Evolutionary conservation across 2,329 filamentous ascomycete species (phyloP).

Genomic region (Cercospora citrullina): DNA sequence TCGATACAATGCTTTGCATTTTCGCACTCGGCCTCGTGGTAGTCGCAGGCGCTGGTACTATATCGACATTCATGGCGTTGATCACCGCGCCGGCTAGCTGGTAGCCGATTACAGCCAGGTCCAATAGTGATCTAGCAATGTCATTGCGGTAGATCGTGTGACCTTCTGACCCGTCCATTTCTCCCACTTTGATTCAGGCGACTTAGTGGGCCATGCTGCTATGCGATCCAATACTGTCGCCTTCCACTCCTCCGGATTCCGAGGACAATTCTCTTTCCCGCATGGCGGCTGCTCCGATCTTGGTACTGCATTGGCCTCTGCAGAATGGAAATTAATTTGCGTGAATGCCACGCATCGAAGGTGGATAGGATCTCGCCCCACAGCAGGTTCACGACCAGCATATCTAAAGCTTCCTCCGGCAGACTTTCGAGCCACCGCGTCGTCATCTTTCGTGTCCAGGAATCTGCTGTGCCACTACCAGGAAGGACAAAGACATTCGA

Average conservation of each 20-base stretch:
- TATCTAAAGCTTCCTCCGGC: not conserved
- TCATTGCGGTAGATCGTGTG: not conserved
- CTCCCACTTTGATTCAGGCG: not conserved
- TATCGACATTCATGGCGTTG: not conserved
- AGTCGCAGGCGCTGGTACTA: not conserved
- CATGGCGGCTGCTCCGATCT: not conserved
- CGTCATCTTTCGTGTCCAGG: not conserved
- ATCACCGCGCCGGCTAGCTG: not conserved
- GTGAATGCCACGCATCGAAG: not conserved
- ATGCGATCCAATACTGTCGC: not conserved
- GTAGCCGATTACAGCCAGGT: not conserved
- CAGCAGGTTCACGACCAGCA: not conserved
- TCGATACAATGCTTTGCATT: not conserved
- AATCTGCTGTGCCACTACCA: not conserved
- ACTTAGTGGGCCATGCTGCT: not conserved
- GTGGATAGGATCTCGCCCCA: not conserved
- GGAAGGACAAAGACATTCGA: slow-evolving; percentile 2
- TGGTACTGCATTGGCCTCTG: not conserved
- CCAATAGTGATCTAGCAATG: slow-evolving; percentile 1
- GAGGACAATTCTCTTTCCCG: not conserved
- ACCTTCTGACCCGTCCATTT: not conserved
- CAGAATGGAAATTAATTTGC: not conserved
- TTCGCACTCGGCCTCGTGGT: not conserved
- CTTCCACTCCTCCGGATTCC: not conserved
- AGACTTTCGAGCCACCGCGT: not conserved